phyloP scores from a whole-genome alignment of 306 rosid species.

The Cucurbita ficifolia region DNA sequence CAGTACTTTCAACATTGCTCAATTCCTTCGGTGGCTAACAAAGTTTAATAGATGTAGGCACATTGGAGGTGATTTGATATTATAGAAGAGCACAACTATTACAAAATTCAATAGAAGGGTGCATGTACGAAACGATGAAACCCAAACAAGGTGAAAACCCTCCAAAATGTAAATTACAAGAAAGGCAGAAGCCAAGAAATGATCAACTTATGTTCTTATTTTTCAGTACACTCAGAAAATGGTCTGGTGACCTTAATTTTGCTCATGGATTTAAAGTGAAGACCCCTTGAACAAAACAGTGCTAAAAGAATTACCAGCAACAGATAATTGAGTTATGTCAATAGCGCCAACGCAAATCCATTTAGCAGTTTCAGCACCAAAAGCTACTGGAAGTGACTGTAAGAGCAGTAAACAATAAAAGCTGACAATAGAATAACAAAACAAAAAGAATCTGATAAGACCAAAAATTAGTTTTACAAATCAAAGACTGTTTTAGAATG shows the following conservation, averaged over 20 bases:
- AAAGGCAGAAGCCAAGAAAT: not conserved
- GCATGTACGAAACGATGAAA: not conserved
- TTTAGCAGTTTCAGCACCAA: constrained; percentile 88
- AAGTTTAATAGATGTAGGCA: not conserved
- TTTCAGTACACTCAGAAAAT: not conserved
- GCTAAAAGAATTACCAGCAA: constrained; percentile 43
- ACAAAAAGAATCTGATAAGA: not conserved
- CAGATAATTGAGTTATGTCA: constrained; percentile 76
- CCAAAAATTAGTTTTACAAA: not conserved
- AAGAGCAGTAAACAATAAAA: constrained; percentile 11
- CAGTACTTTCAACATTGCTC: too few relatives aligned
- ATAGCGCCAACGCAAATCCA: constrained; percentile 99
- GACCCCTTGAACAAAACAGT: not conserved
- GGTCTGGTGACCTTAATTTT: not conserved
- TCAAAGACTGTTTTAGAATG: not conserved
- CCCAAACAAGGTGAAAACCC: not conserved
- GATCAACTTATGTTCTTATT: not conserved
- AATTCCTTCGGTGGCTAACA: too few relatives aligned
- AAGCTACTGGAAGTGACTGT: constrained; percentile 96
- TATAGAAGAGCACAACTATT: not conserved
- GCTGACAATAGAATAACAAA: not conserved
- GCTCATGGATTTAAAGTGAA: not conserved
- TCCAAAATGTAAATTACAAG: not conserved
- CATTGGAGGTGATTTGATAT: not conserved
- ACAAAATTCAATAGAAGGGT: not conserved